Evolutionary conservation across 768 basidiomycete genomes (phyloP), one percentile per base, ranked within the genome.

Genomic region (Cystoderma amianthinum): DNA sequence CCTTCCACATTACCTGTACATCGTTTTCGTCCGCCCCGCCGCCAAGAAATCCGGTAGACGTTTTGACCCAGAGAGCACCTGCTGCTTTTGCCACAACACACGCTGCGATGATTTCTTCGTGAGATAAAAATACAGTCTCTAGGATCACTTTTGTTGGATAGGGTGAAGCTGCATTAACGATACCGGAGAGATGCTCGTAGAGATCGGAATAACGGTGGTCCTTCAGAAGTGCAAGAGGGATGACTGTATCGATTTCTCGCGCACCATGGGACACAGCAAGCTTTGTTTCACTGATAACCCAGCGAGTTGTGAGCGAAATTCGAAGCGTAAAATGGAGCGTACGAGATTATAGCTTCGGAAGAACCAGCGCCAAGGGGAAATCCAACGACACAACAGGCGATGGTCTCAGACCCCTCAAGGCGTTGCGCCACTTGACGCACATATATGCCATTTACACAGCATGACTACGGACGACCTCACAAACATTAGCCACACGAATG

Each of bases 11-110:
- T 34, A 73, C 48, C 5, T 48, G 48, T 0, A 75, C 71, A 49
- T 77, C 73, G 20, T 63, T 62, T 32, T 55, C 56, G 2, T 64
- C 65, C 1, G 74, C 74, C 1, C 63, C 71, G 20, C 74, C 72
- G 4, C 69, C 64, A 3, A 57, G 62, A 43, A 76, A 77, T 2
- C 74, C 74, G 0, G 74, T 77, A 37, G 65, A 72, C 0, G 74
- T 77, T 54, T 76, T 75, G n/a, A 77, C 72, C 41, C 71, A 76
- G 0, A 60, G 55, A 1, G 72, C 74, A 4, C 72, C 73, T 0
- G 74, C 72, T 48, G 72, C 71, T 3, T 71, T 69, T 3, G 71
- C 63, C 3, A 75, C 51, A 38, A 68, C 63, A 3, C 62, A 68
- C 2, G 66, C 73, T 0, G 69, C 68, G 18, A 76, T 61, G 48